phyloP scores from a whole-genome alignment of 129 eudicot species.

The Dittrichia graveolens region DNA sequence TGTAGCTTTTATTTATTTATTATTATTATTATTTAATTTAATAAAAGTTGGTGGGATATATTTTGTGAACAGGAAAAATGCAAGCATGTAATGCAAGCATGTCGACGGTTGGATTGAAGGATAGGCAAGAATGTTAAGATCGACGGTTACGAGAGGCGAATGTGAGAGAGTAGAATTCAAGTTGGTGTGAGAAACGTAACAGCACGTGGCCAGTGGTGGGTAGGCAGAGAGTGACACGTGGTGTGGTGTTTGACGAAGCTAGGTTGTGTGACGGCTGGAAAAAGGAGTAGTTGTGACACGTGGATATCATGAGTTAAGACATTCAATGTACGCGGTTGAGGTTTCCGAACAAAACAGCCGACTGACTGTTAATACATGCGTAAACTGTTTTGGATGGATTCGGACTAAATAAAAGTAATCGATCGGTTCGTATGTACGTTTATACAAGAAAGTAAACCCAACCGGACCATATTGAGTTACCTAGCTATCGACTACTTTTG shows the following conservation, averaged over 20 bases:
- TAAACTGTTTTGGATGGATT: too few relatives aligned
- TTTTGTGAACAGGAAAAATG: constrained; percentile 28
- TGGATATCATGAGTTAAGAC: constrained; percentile 9
- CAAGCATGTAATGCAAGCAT: constrained; percentile 19
- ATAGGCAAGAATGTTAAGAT: constrained; percentile 3
- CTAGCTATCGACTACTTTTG: too few relatives aligned
- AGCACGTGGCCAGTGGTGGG: constrained; percentile 34
- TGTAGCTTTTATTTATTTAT: not conserved
- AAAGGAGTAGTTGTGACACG: constrained; percentile 13
- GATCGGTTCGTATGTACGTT: too few relatives aligned
- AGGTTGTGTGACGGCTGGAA: constrained; percentile 10
- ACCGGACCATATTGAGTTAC: too few relatives aligned
- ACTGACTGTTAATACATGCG: not conserved
- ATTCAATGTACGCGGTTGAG: constrained; percentile 13
- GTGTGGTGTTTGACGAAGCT: constrained; percentile 10
- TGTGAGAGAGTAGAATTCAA: not conserved
- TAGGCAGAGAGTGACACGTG: constrained; percentile 28
- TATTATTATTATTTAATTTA: too few relatives aligned
- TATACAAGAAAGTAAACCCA: too few relatives aligned
- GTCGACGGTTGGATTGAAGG: constrained; percentile 21
- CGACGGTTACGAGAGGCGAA: constrained; percentile 3
- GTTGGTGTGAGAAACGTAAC: too few relatives aligned
- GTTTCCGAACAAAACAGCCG: not conserved
- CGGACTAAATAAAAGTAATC: too few relatives aligned
- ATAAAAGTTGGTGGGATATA: constrained; percentile 21